Percentiles rank a stretch among this genome's conserved stretches.
phyloP scores from a whole-genome alignment of 2,329 filamentous ascomycete species.

The Beauveria sp. region DNA sequence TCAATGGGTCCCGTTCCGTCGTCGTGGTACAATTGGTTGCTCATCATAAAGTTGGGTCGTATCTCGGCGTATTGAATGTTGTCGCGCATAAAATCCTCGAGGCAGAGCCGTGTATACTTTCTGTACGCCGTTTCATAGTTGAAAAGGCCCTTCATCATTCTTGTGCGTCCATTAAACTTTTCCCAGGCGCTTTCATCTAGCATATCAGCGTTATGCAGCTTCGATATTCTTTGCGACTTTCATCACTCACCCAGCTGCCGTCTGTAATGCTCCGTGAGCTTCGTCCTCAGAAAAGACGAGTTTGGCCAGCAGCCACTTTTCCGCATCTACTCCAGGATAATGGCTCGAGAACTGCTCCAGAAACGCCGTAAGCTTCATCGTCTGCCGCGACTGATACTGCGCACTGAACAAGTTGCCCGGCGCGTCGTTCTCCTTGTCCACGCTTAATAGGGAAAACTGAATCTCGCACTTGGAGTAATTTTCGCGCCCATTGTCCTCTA shows the following conservation, averaged over 20 bases:
- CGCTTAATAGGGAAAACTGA: constrained; percentile 47
- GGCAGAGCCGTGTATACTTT: constrained; percentile 50
- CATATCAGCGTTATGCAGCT: constrained; percentile 4
- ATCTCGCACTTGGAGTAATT: constrained; percentile 50
- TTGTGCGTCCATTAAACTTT: constrained; percentile 60
- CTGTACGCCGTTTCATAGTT: constrained; percentile 58
- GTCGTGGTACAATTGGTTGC: constrained; percentile 53
- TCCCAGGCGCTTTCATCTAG: constrained; percentile 40
- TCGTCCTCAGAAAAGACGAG: constrained; percentile 55
- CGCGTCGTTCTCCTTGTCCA: constrained; percentile 21
- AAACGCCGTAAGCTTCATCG: constrained; percentile 38
- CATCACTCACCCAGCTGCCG: constrained; percentile 43
- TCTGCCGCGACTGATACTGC: constrained; percentile 36
- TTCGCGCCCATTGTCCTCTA: constrained; percentile 27
- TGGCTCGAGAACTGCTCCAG: constrained; percentile 26
- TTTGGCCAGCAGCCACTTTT: constrained; percentile 53
- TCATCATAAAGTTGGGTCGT: constrained; percentile 59
- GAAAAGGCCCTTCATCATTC: constrained; percentile 66
- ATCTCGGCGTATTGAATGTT: constrained; percentile 66
- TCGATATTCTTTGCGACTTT: not conserved
- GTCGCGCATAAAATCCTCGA: constrained; percentile 55
- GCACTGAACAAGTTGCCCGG: constrained; percentile 41
- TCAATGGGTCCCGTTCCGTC: constrained; percentile 45
- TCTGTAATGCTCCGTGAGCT: constrained; percentile 44
- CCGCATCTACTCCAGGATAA: constrained; percentile 21